A percentile compares a stretch with the other conserved stretches of the same genome.
These are phyloP conservation scores for Lipomyces chichibuensis DNA, from an alignment of 805 yeast genomes.

Conservation along the genomic window DNA sequence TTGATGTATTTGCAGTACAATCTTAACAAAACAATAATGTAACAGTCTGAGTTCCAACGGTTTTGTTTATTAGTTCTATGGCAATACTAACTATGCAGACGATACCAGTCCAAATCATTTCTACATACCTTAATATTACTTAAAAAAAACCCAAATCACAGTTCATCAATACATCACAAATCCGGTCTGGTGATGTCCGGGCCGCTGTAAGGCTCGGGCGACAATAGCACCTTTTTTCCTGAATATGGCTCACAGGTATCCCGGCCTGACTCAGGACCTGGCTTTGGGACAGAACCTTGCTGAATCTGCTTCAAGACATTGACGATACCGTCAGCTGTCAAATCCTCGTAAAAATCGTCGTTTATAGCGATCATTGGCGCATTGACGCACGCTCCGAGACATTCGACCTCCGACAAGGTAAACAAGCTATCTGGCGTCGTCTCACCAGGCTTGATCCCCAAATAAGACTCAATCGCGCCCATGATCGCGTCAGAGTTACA, in stretches of 20 bases:
- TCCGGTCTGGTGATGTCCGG: conserved; percentile 73
- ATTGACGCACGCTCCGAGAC: conserved; percentile 89
- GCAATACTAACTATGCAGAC: neutral
- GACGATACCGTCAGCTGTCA: conserved; percentile 67
- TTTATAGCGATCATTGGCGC: conserved; percentile 87
- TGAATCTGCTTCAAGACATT: conserved; percentile 64
- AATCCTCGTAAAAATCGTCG: conserved; percentile 82
- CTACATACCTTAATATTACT: neutral
- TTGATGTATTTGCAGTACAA: neutral
- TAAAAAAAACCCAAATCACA: neutral
- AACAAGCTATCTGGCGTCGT: conserved; percentile 74
- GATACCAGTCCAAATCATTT: neutral
- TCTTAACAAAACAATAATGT: conserved; percentile 5
- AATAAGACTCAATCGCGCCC: conserved; percentile 63
- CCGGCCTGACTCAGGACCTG: conserved; percentile 69
- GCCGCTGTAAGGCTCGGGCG: conserved; percentile 68
- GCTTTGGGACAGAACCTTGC: conserved; percentile 60
- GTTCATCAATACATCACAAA: conserved; percentile 47
- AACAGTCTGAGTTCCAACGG: neutral
- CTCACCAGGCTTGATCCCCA: conserved; percentile 72
- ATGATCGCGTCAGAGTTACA: conserved; percentile 81
- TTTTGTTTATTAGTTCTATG: neutral
- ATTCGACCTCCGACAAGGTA: conserved; percentile 85
- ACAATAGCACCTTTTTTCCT: conserved; percentile 65
- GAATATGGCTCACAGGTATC: conserved; percentile 74